Base-by-base conservation (phyloP, 371 early-diverging fungal species). In the Agmasoma carcini region DNA sequence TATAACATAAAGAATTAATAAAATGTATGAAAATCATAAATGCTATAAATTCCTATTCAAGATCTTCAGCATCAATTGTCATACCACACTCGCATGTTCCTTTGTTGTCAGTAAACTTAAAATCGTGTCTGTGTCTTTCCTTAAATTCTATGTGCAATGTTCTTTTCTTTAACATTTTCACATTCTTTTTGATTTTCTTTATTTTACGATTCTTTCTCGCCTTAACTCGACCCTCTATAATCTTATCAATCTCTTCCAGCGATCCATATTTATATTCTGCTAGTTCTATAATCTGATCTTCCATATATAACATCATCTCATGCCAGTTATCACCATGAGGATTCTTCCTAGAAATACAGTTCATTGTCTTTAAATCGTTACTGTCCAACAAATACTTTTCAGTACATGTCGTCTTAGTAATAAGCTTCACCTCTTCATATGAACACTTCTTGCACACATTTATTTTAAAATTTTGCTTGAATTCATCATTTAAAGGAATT, bases 271-370 rank as follows among this genome's bases (percentile, higher is more conserved):
- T 75, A 4, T 51, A 37, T 11, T 46, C 14, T n/a, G 68, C 52
- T 52, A 67, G 25, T 29, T 61, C 41, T 27, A 57, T 46, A 29
- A 75, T 63, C 41, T 66, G 52, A 14, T 56, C 55, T 57, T 65
- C 39, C 38, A 63, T 30, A 64, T 65, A 75, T 25, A 75, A 60
- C 9, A 40, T 7, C 75, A 75, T 75, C 9, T 64, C 63, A 48
- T 62, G 59, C 72, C 72, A 75, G 4, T 47, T 57, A 25, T 55
- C 62, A 47, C 64, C 63, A 17, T 49, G 61, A 7, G 75, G 75
- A 63, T 75, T 75, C 0, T 57, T 55, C 26, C 47, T 56, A 19
- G 43, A 27, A 15, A 75, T 34, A 38, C 53, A 56, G 25, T 55
- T 55, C 17, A 71, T 36, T 6, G 14, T 20, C 31, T 50, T 64